These are phyloP conservation scores for Sarcodon aspratus DNA, from an alignment of 768 basidiomycete genomes.

Conservation along the genomic window DNA sequence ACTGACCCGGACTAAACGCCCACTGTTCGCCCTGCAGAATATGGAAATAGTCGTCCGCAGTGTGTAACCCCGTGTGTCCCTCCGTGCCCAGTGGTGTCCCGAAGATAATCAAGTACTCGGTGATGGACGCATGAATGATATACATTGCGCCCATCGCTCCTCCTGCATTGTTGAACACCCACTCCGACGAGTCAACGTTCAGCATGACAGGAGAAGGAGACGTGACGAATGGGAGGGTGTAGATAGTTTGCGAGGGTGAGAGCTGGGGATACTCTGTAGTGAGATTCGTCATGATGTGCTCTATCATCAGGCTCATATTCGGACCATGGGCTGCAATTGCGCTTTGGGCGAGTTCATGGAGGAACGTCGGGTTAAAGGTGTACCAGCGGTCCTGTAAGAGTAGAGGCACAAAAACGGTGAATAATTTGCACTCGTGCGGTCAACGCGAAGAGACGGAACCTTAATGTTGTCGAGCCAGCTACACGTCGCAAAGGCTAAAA, in stretches of 20 bases:
- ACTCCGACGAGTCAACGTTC: constrained; percentile 55
- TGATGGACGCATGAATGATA: constrained; percentile 91
- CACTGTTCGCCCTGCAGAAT: constrained; percentile 92
- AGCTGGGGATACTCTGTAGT: constrained; percentile 49
- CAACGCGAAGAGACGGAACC: constrained; percentile 20
- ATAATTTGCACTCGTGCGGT: not conserved
- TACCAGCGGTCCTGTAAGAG: constrained; percentile 71
- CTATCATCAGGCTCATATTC: constrained; percentile 64
- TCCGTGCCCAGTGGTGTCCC: constrained; percentile 96
- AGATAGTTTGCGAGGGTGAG: not conserved
- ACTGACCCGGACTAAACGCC: constrained; percentile 74
- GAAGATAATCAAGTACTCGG: constrained; percentile 94
- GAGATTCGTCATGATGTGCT: constrained; percentile 75
- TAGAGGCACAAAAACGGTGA: not conserved
- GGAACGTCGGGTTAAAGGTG: constrained; percentile 59
- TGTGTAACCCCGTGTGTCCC: constrained; percentile 89
- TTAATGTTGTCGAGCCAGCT: constrained; percentile 53
- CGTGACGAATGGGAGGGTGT: not conserved
- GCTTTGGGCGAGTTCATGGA: constrained; percentile 65
- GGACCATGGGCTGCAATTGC: constrained; percentile 54
- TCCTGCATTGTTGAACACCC: constrained; percentile 96
- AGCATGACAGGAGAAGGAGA: constrained; percentile 36
- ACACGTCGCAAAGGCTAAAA: constrained; percentile 23
- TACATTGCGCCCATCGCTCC: constrained; percentile 99
- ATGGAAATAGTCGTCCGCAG: constrained; percentile 97